Evolutionary conservation across 2,329 filamentous ascomycete genomes (phyloP).

Genomic region (Fusarium redolens): DNA sequence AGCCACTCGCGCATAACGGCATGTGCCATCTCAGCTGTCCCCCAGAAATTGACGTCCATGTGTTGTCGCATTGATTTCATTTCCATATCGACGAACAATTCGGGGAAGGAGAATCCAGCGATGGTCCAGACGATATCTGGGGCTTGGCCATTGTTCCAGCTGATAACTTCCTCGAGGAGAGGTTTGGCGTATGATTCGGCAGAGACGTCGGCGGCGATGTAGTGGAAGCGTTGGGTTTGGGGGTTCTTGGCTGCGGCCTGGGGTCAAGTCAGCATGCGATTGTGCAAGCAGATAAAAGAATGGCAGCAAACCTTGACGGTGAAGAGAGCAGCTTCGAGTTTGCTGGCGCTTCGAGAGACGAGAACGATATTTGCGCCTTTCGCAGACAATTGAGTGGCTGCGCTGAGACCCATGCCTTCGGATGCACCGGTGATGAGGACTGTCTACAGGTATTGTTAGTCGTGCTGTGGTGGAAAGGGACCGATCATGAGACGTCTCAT

Average conservation of each 20-base stretch:
- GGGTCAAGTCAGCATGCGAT: constrained; percentile 1
- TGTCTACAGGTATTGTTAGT: constrained; percentile 66
- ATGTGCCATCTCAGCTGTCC: constrained; percentile 86
- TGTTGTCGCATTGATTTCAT: constrained; percentile 75
- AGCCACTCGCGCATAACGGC: constrained; percentile 83
- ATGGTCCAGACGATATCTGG: constrained; percentile 94
- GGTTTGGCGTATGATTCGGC: constrained; percentile 74
- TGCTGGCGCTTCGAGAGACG: constrained; percentile 79
- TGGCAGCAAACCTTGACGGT: constrained; percentile 68
- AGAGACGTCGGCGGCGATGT: constrained; percentile 85
- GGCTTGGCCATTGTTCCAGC: constrained; percentile 79
- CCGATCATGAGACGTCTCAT: constrained; percentile 21
- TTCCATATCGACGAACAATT: constrained; percentile 81
- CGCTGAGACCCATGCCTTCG: constrained; percentile 87
- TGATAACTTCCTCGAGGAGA: constrained; percentile 76
- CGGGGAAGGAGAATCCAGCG: constrained; percentile 79
- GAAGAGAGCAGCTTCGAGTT: constrained; percentile 77
- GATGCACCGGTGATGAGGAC: constrained; percentile 91
- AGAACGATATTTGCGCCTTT: constrained; percentile 91
- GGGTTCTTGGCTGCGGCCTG: constrained; percentile 74
- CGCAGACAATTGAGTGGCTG: constrained; percentile 77
- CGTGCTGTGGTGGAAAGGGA: constrained; percentile 21
- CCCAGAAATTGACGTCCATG: constrained; percentile 95
- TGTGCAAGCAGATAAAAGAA: background rate
- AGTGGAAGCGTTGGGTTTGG: constrained; percentile 80